Percentiles rank a stretch among this genome's conserved stretches.
Conservation (phyloP, 78 protist species). For the Dictyostelium discoideum region dicty_2.7 NC_007090.3:559001-559500, state of each 20-base stretch:
- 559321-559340: not conserved
- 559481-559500: not conserved
- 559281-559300: not conserved
- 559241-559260: not conserved
- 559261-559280: not conserved
- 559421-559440: constrained; percentile 57
- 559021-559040: too few relatives aligned
- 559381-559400: constrained; percentile 87
- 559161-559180: not conserved
- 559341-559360: not conserved
- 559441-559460: constrained; percentile 70
- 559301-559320: not conserved
- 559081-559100: not conserved
- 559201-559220: too few relatives aligned
- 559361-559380: constrained; percentile 87
- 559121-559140: not conserved
- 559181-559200: not conserved
- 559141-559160: too few relatives aligned
- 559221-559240: too few relatives aligned
- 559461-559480: constrained; percentile 47
- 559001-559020: too few relatives aligned
- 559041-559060: too few relatives aligned
- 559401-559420: constrained; percentile 87
- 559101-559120: not conserved
- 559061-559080: not conserved